Base-by-base conservation (phyloP, 108 stramenopile genomes). In the Heterococcus sp. region DNA sequence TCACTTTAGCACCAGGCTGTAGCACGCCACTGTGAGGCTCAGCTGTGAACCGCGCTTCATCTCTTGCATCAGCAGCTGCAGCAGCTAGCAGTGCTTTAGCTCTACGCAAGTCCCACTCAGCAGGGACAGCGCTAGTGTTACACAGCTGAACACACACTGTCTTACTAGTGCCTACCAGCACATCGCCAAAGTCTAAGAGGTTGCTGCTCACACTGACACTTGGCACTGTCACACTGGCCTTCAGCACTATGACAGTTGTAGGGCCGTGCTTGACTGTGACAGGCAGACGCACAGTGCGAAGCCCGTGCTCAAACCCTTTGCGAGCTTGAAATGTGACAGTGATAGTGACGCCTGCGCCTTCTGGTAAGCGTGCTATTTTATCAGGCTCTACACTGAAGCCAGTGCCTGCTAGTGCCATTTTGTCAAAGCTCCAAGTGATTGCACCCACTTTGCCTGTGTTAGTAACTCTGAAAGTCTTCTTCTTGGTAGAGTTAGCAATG, bases 321-420 rank as follows among this genome's bases (percentile, higher is more conserved):
- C 89, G 83, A 21, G 90, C 89, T 35, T 72, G 40, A 37, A 88
- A 90, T 28, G 82, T 85, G 2, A 88, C 86, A 14, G 71, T 74
- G 66, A 91, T 74, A 14, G 85, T 68, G 14, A 82, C 89, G 71
- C 86, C 38, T 30, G 40, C 86, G 29, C 40, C 58, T 68, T 89
- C 85, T 5, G 84, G 81, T 8, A 91, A 85, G 34, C 84, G 71
- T n/a, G 69, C 83, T 36, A 91, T 88, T 75, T 88, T 88, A 31
- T 87, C 85, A 0, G 91, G 91, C 66, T 91, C 91, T 26, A 91
- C 31, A 0, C 74, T 27, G 75, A 89, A 90, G n/a, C 89, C 89
- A 1, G 86, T 72, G 21, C 75, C 88, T 11, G 83, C 71, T 1
- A 90, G 46, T 26, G 75, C 4, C 27, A 85, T 78, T 73, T 88